Base-by-base conservation (phyloP, 2,329 filamentous ascomycete genomes). In the Trichocomaceae sp. region DNA sequence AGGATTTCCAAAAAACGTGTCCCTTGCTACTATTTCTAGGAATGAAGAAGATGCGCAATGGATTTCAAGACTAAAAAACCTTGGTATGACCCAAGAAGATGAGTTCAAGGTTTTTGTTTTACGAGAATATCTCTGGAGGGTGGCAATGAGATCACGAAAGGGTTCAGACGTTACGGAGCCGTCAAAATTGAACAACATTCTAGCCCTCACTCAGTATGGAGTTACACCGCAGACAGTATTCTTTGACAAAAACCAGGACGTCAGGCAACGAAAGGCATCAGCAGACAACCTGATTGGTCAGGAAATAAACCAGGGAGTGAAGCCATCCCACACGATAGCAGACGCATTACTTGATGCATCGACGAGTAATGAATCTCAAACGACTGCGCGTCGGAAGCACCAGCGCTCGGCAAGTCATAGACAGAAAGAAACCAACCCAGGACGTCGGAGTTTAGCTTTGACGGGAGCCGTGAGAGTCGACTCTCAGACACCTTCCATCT, bases 21-120 rank as follows among this genome's bases (percentile, higher is more conserved):
- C 83, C 9, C 72, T 93, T 26, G 79, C 77, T 59, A 83, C 82
- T 61, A 74, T 87, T 3, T 73, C 81, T 0, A 91, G 84, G 65
- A 96, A 91, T 61, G 90, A 95, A 8, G 92, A 97, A 68, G 93
- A 99, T 66, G 90, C 96, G 59, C 83, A 90, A 61, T 97, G 93
- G 91, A 76, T 99, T n/a, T 78, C 82, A 13, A 87, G 90, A 60
- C 74, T 99, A 47, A 83, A 88, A 50, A 95, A 89, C 60, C 83
- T 95, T 42, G 93, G 93, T 0, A 83, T 99, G 76, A 76, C 79
- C 1, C 66, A 78, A 1, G 91, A 96, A 45, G 92, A 99, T 62
- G 93, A 99, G 61, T 83, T 87, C 66, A 97, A 99, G 69, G 75
- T 99, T 2, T 75, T 97, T 35, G 87, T 85, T 5, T 77, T 99